Evolutionary conservation across 176 grass and related monocot species (phyloP).

Genomic region (Bromus sterilis): DNA sequence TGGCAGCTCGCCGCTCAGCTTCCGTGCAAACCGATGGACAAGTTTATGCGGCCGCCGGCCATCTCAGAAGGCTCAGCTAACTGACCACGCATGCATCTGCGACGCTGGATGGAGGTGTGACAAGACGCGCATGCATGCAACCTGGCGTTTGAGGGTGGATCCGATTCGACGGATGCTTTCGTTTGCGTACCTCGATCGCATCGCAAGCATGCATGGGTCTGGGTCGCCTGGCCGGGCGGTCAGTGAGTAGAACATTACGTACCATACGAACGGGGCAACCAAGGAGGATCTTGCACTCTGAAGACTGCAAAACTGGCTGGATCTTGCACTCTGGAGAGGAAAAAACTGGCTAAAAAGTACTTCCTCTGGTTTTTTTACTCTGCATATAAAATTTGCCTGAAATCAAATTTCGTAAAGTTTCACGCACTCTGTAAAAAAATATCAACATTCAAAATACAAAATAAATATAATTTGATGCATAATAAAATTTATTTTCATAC

Average conservation of each 20-base stretch:
- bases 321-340: background rate
- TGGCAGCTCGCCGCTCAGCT: background rate
- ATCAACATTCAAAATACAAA: too few relatives aligned
- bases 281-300: constrained; percentile 11
- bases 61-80: background rate
- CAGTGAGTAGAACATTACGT: background rate
- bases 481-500: too few relatives aligned
- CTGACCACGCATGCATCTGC: background rate
- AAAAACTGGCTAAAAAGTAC: background rate
- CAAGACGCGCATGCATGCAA: background rate
- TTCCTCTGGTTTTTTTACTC: too few relatives aligned
- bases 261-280: background rate
- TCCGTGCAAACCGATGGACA: background rate
- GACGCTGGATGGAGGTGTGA: background rate
- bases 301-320: background rate
- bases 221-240: background rate
- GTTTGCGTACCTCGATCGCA: background rate
- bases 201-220: background rate
- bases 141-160: background rate
- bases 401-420: too few relatives aligned
- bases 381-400: too few relatives aligned
- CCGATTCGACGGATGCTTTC: constrained; percentile 6
- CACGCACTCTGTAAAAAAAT: too few relatives aligned
- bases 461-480: too few relatives aligned
- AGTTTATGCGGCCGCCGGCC: background rate